These are phyloP conservation scores for Pseudocercospora cruenta DNA, from an alignment of 2,329 filamentous ascomycete genomes.

Conservation along the genomic window DNA sequence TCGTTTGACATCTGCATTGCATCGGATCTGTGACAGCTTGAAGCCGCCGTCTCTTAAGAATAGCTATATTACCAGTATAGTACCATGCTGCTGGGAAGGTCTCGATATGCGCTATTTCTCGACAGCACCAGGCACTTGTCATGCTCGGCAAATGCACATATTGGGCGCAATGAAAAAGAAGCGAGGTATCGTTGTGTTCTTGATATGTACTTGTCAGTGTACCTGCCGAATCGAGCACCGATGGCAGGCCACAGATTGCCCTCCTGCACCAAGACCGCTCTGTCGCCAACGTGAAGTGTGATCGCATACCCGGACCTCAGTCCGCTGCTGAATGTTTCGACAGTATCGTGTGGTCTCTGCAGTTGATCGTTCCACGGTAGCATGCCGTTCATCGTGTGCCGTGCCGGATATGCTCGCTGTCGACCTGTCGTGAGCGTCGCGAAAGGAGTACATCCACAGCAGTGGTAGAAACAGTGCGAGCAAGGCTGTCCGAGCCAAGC, in stretches of 20 bases:
- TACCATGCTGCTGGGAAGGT: not conserved
- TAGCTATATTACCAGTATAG: not conserved
- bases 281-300: not conserved
- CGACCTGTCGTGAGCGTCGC: not conserved
- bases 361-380: constrained; percentile 7
- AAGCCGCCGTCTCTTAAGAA: not conserved
- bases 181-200: not conserved
- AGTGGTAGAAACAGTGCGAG: constrained; percentile 3
- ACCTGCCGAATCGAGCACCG: not conserved
- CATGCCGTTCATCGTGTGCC: constrained; percentile 8
- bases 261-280: not conserved
- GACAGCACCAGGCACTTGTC: not conserved
- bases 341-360: not conserved
- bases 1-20: constrained; percentile 8
- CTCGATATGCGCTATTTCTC: not conserved
- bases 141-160: not conserved
- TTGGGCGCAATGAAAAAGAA: not conserved
- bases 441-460: constrained; percentile 16
- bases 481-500: constrained; percentile 1
- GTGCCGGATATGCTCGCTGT: constrained; percentile 18
- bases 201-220: not conserved
- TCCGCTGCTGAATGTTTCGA: constrained; percentile 4
- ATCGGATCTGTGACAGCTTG: constrained; percentile 4
- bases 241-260: not conserved
- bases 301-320: not conserved